Percentiles rank a stretch among this genome's conserved stretches.
phyloP scores from a whole-genome alignment of 495 filamentous ascomycete species.

The Daldinia childiae region DNA sequence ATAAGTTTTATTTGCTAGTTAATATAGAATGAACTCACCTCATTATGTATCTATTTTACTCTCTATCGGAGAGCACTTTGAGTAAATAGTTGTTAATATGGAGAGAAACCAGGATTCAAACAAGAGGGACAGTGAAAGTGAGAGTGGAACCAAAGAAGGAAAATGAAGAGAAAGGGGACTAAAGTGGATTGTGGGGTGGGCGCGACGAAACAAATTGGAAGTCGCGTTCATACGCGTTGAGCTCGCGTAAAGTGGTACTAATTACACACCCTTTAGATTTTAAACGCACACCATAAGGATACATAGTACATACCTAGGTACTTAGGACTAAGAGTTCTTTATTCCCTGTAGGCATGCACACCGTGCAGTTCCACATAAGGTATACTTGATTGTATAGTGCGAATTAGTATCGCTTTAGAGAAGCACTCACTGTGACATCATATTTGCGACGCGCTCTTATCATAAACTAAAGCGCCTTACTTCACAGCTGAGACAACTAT shows the following conservation, averaged over 20 bases:
- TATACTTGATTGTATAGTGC: background rate
- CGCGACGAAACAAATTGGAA: conserved; percentile 29
- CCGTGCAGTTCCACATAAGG: too few species aligned
- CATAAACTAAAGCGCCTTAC: background rate
- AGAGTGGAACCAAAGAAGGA: background rate
- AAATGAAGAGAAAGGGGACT: conserved; percentile 17
- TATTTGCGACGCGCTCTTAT: conserved; percentile 7
- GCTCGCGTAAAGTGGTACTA: conserved; percentile 56
- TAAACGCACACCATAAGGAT: background rate
- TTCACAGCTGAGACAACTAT: too few species aligned
- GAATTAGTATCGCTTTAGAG: background rate
- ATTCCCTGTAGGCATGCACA: background rate
- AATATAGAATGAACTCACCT: conserved; percentile 43
- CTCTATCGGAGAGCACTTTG: background rate
- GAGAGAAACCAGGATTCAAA: conserved; percentile 4
- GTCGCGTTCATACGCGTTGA: conserved; percentile 24
- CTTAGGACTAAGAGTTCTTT: background rate
- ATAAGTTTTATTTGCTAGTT: background rate
- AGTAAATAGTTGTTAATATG: background rate
- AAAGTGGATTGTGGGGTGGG: conserved; percentile 23
- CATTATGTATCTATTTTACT: conserved; percentile 46
- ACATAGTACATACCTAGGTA: background rate
- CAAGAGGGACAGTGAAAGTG: background rate
- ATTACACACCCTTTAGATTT: background rate
- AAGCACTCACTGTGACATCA: conserved; percentile 35